These are phyloP conservation scores for Globisporangium camurandrum DNA, from an alignment of 352 stramenopile genomes.

Conservation along the genomic window DNA sequence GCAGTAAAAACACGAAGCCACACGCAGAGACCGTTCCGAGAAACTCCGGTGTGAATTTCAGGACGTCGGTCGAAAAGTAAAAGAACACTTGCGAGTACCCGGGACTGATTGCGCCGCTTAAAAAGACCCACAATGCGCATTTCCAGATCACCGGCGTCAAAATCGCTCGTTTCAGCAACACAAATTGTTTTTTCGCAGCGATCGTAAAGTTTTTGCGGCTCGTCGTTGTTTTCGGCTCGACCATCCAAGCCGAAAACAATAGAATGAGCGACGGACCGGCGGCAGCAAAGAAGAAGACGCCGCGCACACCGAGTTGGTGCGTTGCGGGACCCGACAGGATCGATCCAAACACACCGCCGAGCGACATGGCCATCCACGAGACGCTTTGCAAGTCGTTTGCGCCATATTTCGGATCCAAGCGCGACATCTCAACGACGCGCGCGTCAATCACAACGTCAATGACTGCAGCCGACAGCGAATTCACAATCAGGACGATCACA, in stretches of 20 bases:
- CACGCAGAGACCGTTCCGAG: constrained; percentile 82
- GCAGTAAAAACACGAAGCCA: constrained; percentile 71
- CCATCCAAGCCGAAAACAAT: constrained; percentile 82
- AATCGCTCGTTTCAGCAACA: constrained; percentile 72
- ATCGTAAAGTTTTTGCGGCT: constrained; percentile 38
- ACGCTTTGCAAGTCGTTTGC: constrained; percentile 92
- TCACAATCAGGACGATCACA: constrained; percentile 63
- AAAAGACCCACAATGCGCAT: constrained; percentile 94
- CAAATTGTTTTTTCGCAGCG: constrained; percentile 43
- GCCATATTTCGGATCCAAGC: constrained; percentile 74
- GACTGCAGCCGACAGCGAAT: constrained; percentile 86
- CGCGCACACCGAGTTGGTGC: constrained; percentile 84
- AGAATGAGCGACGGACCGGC: constrained; percentile 87
- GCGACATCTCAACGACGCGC: constrained; percentile 93
- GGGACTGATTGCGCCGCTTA: constrained; percentile 90
- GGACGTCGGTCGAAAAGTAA: constrained; percentile 94
- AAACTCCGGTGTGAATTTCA: constrained; percentile 94
- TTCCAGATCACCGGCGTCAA: constrained; percentile 90
- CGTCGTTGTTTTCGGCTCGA: constrained; percentile 60
- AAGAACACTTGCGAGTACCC: constrained; percentile 93
- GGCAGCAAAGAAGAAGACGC: constrained; percentile 91
- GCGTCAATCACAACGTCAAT: constrained; percentile 96
- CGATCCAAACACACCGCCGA: constrained; percentile 90
- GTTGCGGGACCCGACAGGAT: constrained; percentile 90
- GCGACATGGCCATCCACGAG: constrained; percentile 90